Evolutionary conservation across 371 early-diverging fungal species (phyloP).

Genomic region (Synchytrium microbalum): DNA sequence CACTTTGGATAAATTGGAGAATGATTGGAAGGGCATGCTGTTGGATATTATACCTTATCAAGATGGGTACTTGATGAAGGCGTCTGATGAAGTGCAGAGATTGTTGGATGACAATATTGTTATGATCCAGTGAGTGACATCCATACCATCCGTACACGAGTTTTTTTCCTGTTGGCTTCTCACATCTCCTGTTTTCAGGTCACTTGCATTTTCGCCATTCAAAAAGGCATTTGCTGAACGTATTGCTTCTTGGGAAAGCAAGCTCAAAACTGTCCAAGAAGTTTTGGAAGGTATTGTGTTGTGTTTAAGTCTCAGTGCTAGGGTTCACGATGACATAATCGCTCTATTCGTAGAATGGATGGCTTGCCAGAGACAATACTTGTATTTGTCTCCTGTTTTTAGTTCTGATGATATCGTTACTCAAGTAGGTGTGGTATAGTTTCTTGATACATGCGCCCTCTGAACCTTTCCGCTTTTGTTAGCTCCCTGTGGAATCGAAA

Average conservation of each 20-base stretch:
- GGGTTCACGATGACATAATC: no score
- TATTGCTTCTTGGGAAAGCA: constrained; percentile 44
- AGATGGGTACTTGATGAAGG: constrained; percentile 46
- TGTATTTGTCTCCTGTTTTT: constrained; percentile 54
- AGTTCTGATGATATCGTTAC: constrained; percentile 48
- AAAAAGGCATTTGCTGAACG: constrained; percentile 51
- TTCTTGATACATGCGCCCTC: no score
- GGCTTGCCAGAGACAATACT: constrained; percentile 48
- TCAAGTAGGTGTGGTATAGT: constrained; percentile 26
- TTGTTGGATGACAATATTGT: constrained; percentile 52
- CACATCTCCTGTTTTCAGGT: not conserved
- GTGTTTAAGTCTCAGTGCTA: no score
- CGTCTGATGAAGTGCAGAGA: constrained; percentile 44
- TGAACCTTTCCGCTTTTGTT: no score
- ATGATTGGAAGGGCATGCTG: constrained; percentile 41
- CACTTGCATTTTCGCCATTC: constrained; percentile 43
- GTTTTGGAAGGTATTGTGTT: constrained; percentile 38
- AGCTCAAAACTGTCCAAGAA: constrained; percentile 48
- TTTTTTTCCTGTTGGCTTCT: not conserved
- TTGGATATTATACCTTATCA: constrained; percentile 47
- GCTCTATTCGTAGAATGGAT: constrained; percentile 31
- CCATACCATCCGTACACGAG: no score
- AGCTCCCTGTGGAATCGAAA: constrained; percentile 46
- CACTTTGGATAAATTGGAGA: constrained; percentile 50
- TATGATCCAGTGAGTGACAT: constrained; percentile 46